A percentile compares a stretch with the other conserved stretches of the same genome.
Conservation (phyloP, 1,139 yeast species). For the Debaryomycetaceae sp. region DNA sequence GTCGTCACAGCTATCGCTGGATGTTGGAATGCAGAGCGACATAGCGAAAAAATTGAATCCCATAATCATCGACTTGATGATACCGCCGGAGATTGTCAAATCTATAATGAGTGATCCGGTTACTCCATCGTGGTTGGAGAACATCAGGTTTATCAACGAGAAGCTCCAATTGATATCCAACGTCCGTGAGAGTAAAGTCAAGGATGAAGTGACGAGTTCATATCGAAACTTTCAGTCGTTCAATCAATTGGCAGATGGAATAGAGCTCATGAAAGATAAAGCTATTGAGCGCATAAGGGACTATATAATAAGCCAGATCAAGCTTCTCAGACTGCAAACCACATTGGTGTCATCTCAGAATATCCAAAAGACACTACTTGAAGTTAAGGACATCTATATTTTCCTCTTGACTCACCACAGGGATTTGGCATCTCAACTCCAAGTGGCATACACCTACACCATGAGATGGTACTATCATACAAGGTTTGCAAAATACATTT, state of each 20-base stretch:
- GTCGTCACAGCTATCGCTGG: constrained; percentile 29
- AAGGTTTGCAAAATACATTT: constrained; percentile 73
- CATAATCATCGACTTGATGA: constrained; percentile 64
- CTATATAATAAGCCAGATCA: constrained; percentile 61
- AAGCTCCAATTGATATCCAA: constrained; percentile 47
- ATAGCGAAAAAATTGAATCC: constrained; percentile 65
- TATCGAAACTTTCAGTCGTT: constrained; percentile 35
- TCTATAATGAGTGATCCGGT: constrained; percentile 49
- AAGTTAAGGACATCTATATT: constrained; percentile 55
- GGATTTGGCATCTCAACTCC: constrained; percentile 70
- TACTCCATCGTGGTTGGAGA: constrained; percentile 54
- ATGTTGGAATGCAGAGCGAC: constrained; percentile 48
- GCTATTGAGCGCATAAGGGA: constrained; percentile 75
- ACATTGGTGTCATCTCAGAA: constrained; percentile 55
- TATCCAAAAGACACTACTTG: constrained; percentile 64
- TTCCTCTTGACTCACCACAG: constrained; percentile 56
- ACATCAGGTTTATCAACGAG: constrained; percentile 53
- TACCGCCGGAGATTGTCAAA: constrained; percentile 65
- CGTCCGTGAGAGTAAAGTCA: constrained; percentile 20
- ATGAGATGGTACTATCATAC: constrained; percentile 90
- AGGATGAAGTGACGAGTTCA: constrained; percentile 6
- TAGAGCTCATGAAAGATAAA: constrained; percentile 45
- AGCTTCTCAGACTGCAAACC: constrained; percentile 48
- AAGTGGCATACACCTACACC: constrained; percentile 78
- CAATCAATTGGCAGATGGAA: constrained; percentile 30